Conservation (phyloP, 73 alveolate species). For the Paramecium octaurelia region DNA sequence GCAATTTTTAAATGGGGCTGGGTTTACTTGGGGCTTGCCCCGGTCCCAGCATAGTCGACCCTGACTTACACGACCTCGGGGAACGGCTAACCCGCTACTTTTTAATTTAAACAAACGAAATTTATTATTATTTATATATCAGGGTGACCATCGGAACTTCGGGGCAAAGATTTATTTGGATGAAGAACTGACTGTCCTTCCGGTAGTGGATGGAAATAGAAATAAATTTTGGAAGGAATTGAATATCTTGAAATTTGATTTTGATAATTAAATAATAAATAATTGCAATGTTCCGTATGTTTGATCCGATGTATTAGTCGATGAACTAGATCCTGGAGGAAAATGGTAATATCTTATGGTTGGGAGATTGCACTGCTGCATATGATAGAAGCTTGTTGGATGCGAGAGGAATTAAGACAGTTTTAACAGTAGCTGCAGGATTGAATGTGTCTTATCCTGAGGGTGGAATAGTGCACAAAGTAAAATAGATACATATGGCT, state of each 20-base stretch:
- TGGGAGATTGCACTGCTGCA: slow-evolving; percentile 69
- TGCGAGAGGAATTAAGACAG: slow-evolving; percentile 53
- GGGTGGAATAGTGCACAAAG: slow-evolving; percentile 24
- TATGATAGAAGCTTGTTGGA: slow-evolving; percentile 42
- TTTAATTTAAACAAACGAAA: slow-evolving; percentile 47
- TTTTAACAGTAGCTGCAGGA: slow-evolving; percentile 61
- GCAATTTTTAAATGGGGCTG: slow-evolving; percentile 58
- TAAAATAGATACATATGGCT: neutral
- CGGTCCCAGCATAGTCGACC: slow-evolving; percentile 59
- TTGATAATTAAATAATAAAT: neutral
- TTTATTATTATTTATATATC: neutral
- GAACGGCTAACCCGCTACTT: slow-evolving; percentile 37
- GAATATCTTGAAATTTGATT: neutral
- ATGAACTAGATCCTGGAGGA: slow-evolving; percentile 55
- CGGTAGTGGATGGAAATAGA: neutral
- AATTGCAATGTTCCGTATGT: neutral
- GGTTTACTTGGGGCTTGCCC: slow-evolving; percentile 58
- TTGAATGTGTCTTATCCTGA: slow-evolving; percentile 45
- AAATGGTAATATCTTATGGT: slow-evolving; percentile 37
- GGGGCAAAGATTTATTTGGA: neutral
- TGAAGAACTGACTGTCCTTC: neutral
- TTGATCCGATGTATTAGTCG: slow-evolving; percentile 31
- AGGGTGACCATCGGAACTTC: neutral
- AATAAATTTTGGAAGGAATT: neutral
- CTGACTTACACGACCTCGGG: slow-evolving; percentile 55